Conservation (phyloP, 768 basidiomycete species). For the Naganishia friedmannii region DNA sequence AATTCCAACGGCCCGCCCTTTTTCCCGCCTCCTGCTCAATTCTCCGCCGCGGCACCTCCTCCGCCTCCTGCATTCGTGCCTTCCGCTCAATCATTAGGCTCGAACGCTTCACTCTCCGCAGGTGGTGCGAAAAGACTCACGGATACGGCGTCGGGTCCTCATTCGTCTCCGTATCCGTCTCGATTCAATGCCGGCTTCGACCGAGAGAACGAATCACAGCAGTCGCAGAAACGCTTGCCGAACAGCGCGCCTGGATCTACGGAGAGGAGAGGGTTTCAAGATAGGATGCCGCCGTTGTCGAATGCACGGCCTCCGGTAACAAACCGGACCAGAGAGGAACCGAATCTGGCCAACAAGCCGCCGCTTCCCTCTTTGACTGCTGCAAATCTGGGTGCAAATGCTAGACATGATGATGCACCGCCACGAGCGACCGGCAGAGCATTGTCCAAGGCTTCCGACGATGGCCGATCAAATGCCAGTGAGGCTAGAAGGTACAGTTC, state of each 20-base stretch:
- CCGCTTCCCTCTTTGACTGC: constrained; percentile 11
- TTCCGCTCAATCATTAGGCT: background rate
- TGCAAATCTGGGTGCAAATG: background rate
- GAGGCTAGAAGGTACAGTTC: constrained; percentile 1
- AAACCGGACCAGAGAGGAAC: background rate
- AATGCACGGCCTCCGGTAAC: background rate
- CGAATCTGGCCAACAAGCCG: background rate
- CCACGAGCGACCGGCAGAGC: background rate
- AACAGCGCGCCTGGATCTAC: background rate
- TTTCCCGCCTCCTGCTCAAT: constrained; percentile 10
- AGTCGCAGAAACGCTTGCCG: background rate
- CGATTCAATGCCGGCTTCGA: background rate
- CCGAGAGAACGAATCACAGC: background rate
- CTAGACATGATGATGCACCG: background rate
- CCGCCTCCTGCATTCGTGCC: background rate
- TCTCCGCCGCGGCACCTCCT: background rate
- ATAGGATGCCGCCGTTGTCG: background rate
- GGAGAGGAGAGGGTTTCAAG: background rate
- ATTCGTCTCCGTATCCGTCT: background rate
- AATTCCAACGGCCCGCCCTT: background rate
- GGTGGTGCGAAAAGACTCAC: background rate
- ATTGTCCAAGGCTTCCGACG: constrained; percentile 5
- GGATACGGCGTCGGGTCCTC: background rate
- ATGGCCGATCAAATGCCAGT: background rate
- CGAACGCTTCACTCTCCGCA: background rate